Base-by-base conservation (phyloP, 139 green algal genomes). In the Desmodesmus armatus region DNA sequence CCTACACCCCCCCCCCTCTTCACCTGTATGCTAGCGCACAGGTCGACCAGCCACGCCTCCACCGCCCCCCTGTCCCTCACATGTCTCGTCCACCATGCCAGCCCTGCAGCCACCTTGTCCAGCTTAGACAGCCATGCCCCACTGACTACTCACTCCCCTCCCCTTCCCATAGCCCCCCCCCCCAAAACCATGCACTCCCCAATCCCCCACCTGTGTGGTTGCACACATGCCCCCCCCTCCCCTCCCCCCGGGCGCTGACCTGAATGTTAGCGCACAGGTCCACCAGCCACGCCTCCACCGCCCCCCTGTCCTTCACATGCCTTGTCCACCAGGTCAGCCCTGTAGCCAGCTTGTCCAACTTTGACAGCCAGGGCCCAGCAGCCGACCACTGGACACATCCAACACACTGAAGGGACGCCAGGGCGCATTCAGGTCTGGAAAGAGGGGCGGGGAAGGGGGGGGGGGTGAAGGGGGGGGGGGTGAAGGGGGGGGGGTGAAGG, bases 361-460 rank as follows among this genome's bases (percentile, higher is more conserved):
- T 90, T 95, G 13, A 91, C 55, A 31, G 91, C 70, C 37, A n/a
- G 78, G 65, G 6, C 91, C 87, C 62, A 83, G 80, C 5, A 73
- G 82, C 23, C 78, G 53, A 3, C 76, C 69, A 19, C 62, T 53
- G 41, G 69, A 15, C 23, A 40, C 37, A n/a, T n/a, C 62, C 29
- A 91, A 69, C 63, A 74, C 79, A n/a, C 85, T 88, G 87, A 92
- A 97, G 19, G 82, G 83, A 17, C 94, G 80, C 94, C 94, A 97
- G 66, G 90, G 7, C 77, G 88, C 87, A 0, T 35, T 60, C 5
- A 95, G 84, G 78, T 93, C 81, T n/a, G n/a, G n/a, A n/a, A n/a
- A n/a, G n/a, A n/a, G n/a, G n/a, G n/a, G n/a, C n/a, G n/a, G n/a
- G n/a, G n/a, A n/a, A n/a, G n/a, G n/a, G n/a, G n/a, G n/a, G n/a